Evolutionary conservation across 164 flowering plant genomes (phyloP).

Genomic region (Pachysandra terminalis): DNA sequence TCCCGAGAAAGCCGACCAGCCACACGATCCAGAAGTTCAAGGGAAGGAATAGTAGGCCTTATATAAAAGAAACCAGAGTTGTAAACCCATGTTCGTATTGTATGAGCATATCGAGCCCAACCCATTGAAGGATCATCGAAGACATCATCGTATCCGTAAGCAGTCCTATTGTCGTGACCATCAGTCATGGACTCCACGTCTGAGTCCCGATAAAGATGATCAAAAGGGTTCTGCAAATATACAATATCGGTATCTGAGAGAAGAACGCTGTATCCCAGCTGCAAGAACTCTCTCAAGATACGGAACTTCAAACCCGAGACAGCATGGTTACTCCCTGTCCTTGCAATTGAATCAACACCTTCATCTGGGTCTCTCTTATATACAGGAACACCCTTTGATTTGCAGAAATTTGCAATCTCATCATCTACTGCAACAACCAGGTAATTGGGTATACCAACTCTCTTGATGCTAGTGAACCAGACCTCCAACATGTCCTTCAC

Average conservation of each 20-base stretch:
- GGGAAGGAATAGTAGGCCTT: slow-evolving; percentile 85
- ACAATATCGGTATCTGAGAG: slow-evolving; percentile 72
- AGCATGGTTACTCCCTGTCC: slow-evolving; percentile 70
- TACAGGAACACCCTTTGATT: slow-evolving; percentile 38
- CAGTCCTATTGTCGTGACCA: slow-evolving; percentile 60
- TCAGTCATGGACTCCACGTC: slow-evolving; percentile 75
- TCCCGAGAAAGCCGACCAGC: slow-evolving; percentile 56
- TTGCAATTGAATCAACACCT: slow-evolving; percentile 44
- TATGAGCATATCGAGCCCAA: slow-evolving; percentile 94
- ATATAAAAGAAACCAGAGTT: slow-evolving; percentile 95
- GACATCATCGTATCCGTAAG: slow-evolving; percentile 69
- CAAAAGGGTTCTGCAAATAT: slow-evolving; percentile 65
- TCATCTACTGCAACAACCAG: slow-evolving; percentile 87
- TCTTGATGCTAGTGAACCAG: slow-evolving; percentile 76
- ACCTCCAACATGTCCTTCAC: slow-evolving; percentile 77
- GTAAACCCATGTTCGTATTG: slow-evolving; percentile 94
- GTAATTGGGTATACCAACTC: slow-evolving; percentile 72
- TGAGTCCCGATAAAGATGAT: slow-evolving; percentile 57
- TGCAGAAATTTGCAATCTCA: slow-evolving; percentile 38
- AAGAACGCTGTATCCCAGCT: slow-evolving; percentile 68
- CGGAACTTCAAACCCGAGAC: slow-evolving; percentile 69
- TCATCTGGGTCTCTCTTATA: slow-evolving; percentile 52
- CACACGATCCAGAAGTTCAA: slow-evolving; percentile 94
- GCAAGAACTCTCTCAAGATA: slow-evolving; percentile 66
- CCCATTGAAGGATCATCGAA: slow-evolving; percentile 92